Percentiles rank a stretch among this genome's conserved stretches.
These are phyloP conservation scores for Daldinia loculata DNA, from an alignment of 495 filamentous ascomycete genomes.

Conservation along the genomic window DNA sequence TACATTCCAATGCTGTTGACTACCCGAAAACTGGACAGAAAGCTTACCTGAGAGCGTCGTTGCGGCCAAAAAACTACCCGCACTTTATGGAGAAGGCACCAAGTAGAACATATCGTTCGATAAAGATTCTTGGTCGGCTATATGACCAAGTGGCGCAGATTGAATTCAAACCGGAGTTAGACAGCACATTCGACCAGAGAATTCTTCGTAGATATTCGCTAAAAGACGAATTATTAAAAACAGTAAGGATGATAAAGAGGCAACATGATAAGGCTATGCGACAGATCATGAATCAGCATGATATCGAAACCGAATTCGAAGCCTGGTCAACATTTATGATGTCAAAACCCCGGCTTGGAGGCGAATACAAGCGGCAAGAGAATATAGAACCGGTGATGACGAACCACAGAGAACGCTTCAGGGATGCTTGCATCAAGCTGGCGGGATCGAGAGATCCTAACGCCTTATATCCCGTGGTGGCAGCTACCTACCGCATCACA, in stretches of 20 bases:
- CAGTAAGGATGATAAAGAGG: slow-evolving; percentile 71
- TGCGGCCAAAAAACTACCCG: slow-evolving; percentile 72
- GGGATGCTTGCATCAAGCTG: slow-evolving; percentile 66
- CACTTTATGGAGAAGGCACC: slow-evolving; percentile 89
- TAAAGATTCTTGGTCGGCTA: slow-evolving; percentile 79
- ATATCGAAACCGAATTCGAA: slow-evolving; percentile 90
- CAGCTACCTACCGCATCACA: slow-evolving; percentile 88
- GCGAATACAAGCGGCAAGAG: slow-evolving; percentile 88
- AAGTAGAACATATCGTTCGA: slow-evolving; percentile 69
- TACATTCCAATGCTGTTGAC: slow-evolving; percentile 93
- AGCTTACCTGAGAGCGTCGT: slow-evolving; percentile 69
- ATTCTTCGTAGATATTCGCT: slow-evolving; percentile 72
- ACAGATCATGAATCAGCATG: slow-evolving; percentile 85
- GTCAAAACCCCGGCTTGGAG: slow-evolving; percentile 67
- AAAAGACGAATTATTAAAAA: slow-evolving; percentile 60
- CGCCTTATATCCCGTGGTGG: slow-evolving; percentile 72
- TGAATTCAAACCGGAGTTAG: slow-evolving; percentile 75
- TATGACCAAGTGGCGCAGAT: slow-evolving; percentile 72
- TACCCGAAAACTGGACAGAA: slow-evolving; percentile 88
- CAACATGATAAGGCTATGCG: slow-evolving; percentile 81
- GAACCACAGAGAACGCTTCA: slow-evolving; percentile 71
- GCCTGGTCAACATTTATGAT: slow-evolving; percentile 87
- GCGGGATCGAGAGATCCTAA: slow-evolving; percentile 65
- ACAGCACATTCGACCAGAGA: slow-evolving; percentile 76
- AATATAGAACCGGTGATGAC: slow-evolving; percentile 72